Base-by-base conservation (phyloP, 78 protist species). In the Dictyostelium citrinum region DNA sequence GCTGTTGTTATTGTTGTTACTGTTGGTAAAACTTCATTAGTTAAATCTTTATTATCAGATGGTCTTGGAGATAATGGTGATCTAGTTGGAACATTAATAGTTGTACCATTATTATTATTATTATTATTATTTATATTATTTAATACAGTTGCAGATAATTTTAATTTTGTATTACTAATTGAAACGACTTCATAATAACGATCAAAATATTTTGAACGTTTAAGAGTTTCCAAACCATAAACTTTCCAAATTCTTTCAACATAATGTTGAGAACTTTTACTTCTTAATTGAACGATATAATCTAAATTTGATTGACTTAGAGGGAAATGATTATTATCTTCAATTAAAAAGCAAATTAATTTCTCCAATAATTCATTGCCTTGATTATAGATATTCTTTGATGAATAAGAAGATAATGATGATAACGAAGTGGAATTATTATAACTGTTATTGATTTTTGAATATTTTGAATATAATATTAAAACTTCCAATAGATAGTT, bases 41-140 rank as follows among this genome's bases (percentile, higher is more conserved):
- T 33, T 70, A 70, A 70, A 70, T 70, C 77, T 33, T 33, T 70
- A 33, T 70, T 70, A 70, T 70, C 77, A 16, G 77, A 70, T 6
- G 77, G 77, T 70, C 77, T 70, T 16, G 77, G 77, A 3, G 77
- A 70, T 70, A 70, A 33, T 33, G 77, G 77, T 11, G 72, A 64
- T 31, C 77, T 70, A 16, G 77, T 70, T 31, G 77, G 72, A 55
- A 55, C 64, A 20, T 55, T 64, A 24, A 29, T 64, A n/a, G 72
- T 64, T 24, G 72, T 24, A 60, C 2, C 5, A 39, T 39, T 39
- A 43, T 43, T 43, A 43, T 2, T 27, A 11, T 24, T 61, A 24
- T 7, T 24, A 61, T 22, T 61, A 24, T 22, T 64, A 64, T 64
- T 64, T 2, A 12, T 11, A 64, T 55, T 55, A 55, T 64, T 64